Conservation (phyloP, 2,329 filamentous ascomycete genomes). For the Ophiostoma himal-ulmi region DNA sequence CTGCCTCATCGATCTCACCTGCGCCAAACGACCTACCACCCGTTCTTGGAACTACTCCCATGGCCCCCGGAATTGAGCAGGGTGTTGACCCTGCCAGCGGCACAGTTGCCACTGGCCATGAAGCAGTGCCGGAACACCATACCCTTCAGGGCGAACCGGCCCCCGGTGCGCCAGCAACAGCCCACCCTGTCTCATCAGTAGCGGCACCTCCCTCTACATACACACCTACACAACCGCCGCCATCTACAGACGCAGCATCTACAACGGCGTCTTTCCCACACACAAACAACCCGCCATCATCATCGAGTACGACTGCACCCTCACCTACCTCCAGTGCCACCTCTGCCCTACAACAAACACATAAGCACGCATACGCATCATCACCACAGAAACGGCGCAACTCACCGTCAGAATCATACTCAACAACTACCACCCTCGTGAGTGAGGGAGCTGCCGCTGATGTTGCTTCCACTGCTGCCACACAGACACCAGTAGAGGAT, state of each 20-base stretch:
- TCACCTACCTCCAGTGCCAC: background rate
- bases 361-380: conserved; percentile 11
- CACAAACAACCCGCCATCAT: conserved; percentile 12
- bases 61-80: conserved; percentile 30
- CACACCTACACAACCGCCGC: background rate
- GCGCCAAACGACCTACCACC: conserved; percentile 30
- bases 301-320: background rate
- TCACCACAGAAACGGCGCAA: conserved; percentile 40
- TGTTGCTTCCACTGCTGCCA: conserved; percentile 23
- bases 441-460: conserved; percentile 19
- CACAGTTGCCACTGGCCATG: conserved; percentile 4
- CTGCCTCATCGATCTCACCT: conserved; percentile 17
- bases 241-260: background rate
- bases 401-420: conserved; percentile 38
- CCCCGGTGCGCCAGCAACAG: conserved; percentile 8
- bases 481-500: conserved; percentile 26
- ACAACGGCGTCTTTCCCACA: conserved; percentile 2
- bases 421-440: background rate
- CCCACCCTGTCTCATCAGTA: background rate
- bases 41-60: conserved; percentile 28
- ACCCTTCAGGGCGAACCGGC: background rate
- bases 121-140: background rate
- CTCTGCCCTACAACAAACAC: conserved; percentile 17
- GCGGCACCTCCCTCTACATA: conserved; percentile 10
- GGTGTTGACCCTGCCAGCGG: conserved; percentile 23